These are phyloP conservation scores for Pythium sp. DNA, from an alignment of 352 stramenopile genomes.

Conservation along the genomic window DNA sequence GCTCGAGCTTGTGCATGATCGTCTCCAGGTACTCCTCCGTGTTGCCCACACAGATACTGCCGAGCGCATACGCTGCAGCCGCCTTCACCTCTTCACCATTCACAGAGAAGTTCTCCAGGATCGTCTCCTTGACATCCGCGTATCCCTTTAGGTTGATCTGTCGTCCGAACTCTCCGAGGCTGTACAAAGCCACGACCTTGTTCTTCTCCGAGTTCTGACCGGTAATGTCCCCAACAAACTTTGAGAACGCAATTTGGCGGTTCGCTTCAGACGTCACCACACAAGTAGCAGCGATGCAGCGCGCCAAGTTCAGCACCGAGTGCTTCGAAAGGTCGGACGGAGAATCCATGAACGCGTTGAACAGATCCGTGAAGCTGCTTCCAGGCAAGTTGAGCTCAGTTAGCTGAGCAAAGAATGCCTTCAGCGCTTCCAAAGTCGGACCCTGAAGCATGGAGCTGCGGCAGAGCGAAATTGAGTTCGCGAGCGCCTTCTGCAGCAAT, in stretches of 20 bases:
- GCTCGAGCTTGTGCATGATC: slow-evolving; percentile 93
- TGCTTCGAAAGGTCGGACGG: slow-evolving; percentile 81
- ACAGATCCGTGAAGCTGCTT: slow-evolving; percentile 86
- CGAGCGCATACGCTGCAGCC: slow-evolving; percentile 95
- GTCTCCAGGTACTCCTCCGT: slow-evolving; percentile 85
- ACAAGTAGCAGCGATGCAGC: slow-evolving; percentile 89
- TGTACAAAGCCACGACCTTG: slow-evolving; percentile 91
- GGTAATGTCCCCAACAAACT: slow-evolving; percentile 69
- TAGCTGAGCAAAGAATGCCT: slow-evolving; percentile 64
- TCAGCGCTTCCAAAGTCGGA: slow-evolving; percentile 46
- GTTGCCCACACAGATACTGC: slow-evolving; percentile 94
- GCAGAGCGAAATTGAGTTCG: slow-evolving; percentile 84
- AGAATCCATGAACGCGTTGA: slow-evolving; percentile 72
- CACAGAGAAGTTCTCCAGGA: slow-evolving; percentile 87
- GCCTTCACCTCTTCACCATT: slow-evolving; percentile 94
- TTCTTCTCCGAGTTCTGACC: slow-evolving; percentile 56
- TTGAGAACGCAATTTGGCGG: slow-evolving; percentile 67
- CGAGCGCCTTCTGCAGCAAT: slow-evolving; percentile 64
- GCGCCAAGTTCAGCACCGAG: slow-evolving; percentile 92
- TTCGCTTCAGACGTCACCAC: slow-evolving; percentile 49
- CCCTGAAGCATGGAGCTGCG: slow-evolving; percentile 93
- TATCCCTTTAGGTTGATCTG: slow-evolving; percentile 88
- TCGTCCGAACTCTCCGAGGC: slow-evolving; percentile 94
- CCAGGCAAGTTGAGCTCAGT: slow-evolving; percentile 48
- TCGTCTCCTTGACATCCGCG: slow-evolving; percentile 85